Conservation (phyloP, 768 basidiomycete species). For the Psilocybe subaeruginosa region DNA sequence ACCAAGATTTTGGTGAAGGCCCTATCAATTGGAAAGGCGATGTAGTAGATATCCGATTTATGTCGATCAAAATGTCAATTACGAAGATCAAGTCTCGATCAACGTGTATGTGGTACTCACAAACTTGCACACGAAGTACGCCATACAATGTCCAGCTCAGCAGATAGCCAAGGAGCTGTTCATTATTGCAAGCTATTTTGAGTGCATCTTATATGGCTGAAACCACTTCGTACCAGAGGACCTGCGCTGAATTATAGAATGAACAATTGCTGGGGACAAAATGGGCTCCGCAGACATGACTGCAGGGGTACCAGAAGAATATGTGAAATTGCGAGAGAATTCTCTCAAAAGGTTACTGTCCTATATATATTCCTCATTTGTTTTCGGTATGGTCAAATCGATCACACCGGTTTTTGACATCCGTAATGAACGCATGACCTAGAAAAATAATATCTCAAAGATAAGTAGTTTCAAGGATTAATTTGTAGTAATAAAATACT, state of each 20-base stretch:
- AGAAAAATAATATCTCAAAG: background rate
- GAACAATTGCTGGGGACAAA: background rate
- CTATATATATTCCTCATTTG: background rate
- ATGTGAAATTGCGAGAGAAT: too few relatives aligned
- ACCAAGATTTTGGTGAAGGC: too few relatives aligned
- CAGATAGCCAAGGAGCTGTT: background rate
- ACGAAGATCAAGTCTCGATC: background rate
- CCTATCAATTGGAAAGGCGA: too few relatives aligned
- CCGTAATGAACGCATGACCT: background rate
- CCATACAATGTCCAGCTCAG: conserved; percentile 1
- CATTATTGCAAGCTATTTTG: background rate
- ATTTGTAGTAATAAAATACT: background rate
- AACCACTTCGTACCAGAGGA: background rate
- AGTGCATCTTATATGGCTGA: background rate
- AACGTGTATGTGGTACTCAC: background rate
- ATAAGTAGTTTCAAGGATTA: background rate
- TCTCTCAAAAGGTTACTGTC: too few relatives aligned
- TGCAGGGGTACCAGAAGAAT: too few relatives aligned
- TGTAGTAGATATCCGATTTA: background rate
- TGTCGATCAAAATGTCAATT: background rate
- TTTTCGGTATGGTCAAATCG: background rate
- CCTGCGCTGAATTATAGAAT: background rate
- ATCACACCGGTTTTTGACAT: background rate
- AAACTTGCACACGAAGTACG: conserved; percentile 1
- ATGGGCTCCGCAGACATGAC: background rate